Evolutionary conservation across 371 early-diverging fungal species (phyloP).

Genomic region (Encephalitozoon cuniculi): DNA sequence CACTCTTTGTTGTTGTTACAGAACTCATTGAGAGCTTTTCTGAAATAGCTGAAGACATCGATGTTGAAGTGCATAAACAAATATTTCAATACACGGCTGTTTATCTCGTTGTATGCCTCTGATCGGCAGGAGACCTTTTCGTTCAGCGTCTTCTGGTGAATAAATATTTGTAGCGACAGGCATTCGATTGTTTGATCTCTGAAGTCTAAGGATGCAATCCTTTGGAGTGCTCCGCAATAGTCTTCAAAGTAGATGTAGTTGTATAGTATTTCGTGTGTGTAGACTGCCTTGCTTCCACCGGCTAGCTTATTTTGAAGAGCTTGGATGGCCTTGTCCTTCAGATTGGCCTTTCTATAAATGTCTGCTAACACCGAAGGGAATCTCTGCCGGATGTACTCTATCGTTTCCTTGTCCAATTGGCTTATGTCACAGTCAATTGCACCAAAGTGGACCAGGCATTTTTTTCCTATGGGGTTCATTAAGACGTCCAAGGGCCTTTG

Average conservation of each 20-base stretch:
- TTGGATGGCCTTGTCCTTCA: constrained; percentile 20
- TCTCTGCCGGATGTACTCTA: background rate
- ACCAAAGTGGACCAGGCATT: background rate
- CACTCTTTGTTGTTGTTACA: background rate
- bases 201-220: background rate
- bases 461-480: background rate
- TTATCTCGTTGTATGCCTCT: background rate
- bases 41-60: background rate
- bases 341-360: background rate
- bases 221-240: constrained; percentile 21
- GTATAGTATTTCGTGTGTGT: constrained; percentile 9
- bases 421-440: background rate
- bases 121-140: constrained; percentile 7
- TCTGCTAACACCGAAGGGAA: background rate
- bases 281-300: background rate
- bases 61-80: background rate
- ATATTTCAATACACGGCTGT: background rate
- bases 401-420: background rate
- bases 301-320: background rate
- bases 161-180: background rate
- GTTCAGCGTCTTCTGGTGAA: background rate
- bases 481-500: background rate
- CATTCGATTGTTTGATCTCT: background rate
- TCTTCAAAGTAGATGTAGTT: constrained; percentile 36
- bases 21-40: background rate